Conservation (phyloP, 192 early-diverging fungal species). For the Diversispora eburnea region DNA sequence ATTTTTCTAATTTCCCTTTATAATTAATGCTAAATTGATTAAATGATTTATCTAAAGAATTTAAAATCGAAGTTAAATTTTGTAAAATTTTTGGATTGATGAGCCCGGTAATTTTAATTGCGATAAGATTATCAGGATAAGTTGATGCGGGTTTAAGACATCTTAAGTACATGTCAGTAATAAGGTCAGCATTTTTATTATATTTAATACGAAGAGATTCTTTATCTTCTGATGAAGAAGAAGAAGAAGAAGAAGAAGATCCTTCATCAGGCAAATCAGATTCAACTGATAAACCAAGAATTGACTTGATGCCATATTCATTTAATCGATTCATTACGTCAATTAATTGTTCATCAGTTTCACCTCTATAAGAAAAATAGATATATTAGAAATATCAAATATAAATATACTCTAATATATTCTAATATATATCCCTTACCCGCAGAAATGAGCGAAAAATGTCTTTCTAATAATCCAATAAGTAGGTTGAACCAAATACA, state of each 20-base stretch:
- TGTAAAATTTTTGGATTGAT: slow-evolving; percentile 70
- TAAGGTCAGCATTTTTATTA: slow-evolving; percentile 64
- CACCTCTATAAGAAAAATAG: slow-evolving; percentile 62
- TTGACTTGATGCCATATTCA: slow-evolving; percentile 68
- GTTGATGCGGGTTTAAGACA: slow-evolving; percentile 68
- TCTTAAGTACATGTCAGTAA: slow-evolving; percentile 65
- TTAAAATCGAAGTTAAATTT: slow-evolving; percentile 61
- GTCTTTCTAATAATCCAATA: slow-evolving; percentile 77
- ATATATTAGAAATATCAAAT: too few species aligned
- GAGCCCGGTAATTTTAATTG: slow-evolving; percentile 86
- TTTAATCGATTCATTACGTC: slow-evolving; percentile 71
- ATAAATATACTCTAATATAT: not conserved
- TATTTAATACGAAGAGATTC: not conserved
- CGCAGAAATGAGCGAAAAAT: slow-evolving; percentile 89
- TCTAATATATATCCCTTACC: slow-evolving; percentile 41
- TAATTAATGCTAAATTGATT: slow-evolving; percentile 34
- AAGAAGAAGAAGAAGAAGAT: not conserved
- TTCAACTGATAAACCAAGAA: slow-evolving; percentile 85
- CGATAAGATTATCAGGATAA: slow-evolving; percentile 71
- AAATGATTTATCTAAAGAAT: slow-evolving; percentile 47
- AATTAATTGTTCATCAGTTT: slow-evolving; percentile 79
- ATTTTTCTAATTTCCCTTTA: slow-evolving; percentile 38
- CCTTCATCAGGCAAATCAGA: slow-evolving; percentile 68
- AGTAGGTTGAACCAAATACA: slow-evolving; percentile 46
- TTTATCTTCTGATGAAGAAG: slow-evolving; percentile 34